These are phyloP conservation scores for Isabelozyma rhagii DNA, from an alignment of 805 yeast genomes.

Conservation along the genomic window DNA sequence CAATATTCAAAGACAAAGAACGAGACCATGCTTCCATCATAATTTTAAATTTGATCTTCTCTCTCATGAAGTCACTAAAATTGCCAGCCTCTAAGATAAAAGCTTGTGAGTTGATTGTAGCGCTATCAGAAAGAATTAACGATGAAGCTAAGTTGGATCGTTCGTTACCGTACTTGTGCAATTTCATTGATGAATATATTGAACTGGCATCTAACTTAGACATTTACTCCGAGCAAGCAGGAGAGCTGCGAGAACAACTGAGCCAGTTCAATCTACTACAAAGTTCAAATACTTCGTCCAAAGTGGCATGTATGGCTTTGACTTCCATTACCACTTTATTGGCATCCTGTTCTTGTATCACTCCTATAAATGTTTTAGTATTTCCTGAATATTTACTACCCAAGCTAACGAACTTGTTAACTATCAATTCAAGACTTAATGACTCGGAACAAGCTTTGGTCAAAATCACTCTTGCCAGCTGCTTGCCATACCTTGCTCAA, in stretches of 20 bases:
- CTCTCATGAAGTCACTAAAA: slow-evolving; percentile 59
- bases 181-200: slow-evolving; percentile 62
- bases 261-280: neutral
- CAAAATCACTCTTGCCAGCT: slow-evolving; percentile 65
- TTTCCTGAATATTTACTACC: slow-evolving; percentile 85
- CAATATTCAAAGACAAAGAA: slow-evolving; percentile 12
- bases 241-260: slow-evolving; percentile 1
- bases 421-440: slow-evolving; percentile 17
- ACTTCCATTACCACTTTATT: slow-evolving; percentile 66
- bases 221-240: neutral
- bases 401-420: slow-evolving; percentile 38
- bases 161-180: slow-evolving; percentile 73
- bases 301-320: slow-evolving; percentile 67
- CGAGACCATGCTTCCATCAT: slow-evolving; percentile 53
- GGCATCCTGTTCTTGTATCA: slow-evolving; percentile 56
- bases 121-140: slow-evolving; percentile 68
- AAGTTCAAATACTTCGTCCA: slow-evolving; percentile 31
- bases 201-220: slow-evolving; percentile 10
- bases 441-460: slow-evolving; percentile 24
- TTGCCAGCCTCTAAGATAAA: slow-evolving; percentile 58
- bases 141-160: slow-evolving; percentile 88
- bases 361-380: slow-evolving; percentile 71
- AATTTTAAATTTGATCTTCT: slow-evolving; percentile 53
- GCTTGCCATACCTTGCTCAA: slow-evolving; percentile 69
- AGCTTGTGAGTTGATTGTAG: slow-evolving; percentile 74